Percentiles rank a stretch among this genome's conserved stretches.
Evolutionary conservation across 768 basidiomycete genomes (phyloP).

Genomic region (Tricholoma hemisulphureum): DNA sequence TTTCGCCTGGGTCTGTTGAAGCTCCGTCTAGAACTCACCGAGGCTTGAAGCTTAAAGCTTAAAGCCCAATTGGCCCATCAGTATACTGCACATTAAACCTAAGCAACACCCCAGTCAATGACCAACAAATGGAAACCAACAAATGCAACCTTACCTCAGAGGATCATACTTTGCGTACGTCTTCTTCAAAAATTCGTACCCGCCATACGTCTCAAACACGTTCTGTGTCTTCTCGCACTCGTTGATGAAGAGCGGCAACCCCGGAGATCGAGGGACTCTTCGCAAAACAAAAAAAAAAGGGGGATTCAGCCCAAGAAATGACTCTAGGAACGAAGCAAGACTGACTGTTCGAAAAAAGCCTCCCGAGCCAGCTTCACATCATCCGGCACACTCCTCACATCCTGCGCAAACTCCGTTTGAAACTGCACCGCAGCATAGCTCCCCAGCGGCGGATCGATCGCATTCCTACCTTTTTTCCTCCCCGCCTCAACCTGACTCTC

Average conservation of each 20-base stretch:
- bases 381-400: conserved; percentile 4
- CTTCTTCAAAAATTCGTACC: conserved; percentile 33
- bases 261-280: conserved; percentile 37
- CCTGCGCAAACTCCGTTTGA: conserved; percentile 24
- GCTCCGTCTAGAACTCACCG: no score
- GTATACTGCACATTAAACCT: conserved; percentile 37
- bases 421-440: conserved; percentile 36
- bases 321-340: background rate
- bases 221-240: conserved; percentile 40
- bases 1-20: no score
- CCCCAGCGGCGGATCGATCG: conserved; percentile 35
- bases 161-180: conserved; percentile 47
- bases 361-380: background rate
- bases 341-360: conserved; percentile 1
- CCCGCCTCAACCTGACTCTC: conserved; percentile 35
- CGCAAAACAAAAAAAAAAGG: background rate
- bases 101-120: background rate
- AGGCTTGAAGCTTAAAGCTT: no score
- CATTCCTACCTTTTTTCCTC: conserved; percentile 34
- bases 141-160: conserved; percentile 27
- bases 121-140: background rate
- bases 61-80: conserved; percentile 30
- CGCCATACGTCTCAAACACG: conserved; percentile 40
- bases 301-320: background rate
- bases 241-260: conserved; percentile 39